phyloP scores from a whole-genome alignment of 2,329 filamentous ascomycete genomes.

The Fusarium caatingaense region DNA sequence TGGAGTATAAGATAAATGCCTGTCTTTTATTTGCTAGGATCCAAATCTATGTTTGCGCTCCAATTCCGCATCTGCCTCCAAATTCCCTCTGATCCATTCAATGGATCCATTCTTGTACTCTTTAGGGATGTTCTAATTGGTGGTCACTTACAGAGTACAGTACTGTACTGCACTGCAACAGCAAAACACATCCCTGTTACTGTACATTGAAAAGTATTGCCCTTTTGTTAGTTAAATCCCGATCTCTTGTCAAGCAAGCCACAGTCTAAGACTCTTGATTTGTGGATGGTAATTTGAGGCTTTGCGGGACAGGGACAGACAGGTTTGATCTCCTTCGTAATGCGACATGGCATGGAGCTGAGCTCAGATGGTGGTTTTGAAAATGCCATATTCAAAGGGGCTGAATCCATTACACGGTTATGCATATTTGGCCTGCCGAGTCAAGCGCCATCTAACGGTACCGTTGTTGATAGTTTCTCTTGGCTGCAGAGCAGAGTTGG shows the following conservation, averaged over 20 bases:
- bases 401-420: not conserved
- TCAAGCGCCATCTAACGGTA: slow-evolving; percentile 7
- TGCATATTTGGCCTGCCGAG: slow-evolving; percentile 11
- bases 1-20: slow-evolving; percentile 4
- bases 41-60: not conserved
- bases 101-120: not conserved
- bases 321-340: not conserved
- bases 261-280: slow-evolving; percentile 14
- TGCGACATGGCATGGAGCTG: not conserved
- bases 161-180: not conserved
- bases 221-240: slow-evolving; percentile 16
- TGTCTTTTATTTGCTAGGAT: slow-evolving; percentile 6
- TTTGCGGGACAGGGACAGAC: not conserved
- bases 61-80: slow-evolving; percentile 17
- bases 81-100: not conserved
- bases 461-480: slow-evolving; percentile 5
- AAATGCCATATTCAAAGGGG: not conserved
- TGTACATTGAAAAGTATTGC: not conserved
- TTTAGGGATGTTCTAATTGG: not conserved
- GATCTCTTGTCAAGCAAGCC: slow-evolving; percentile 20
- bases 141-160: slow-evolving; percentile 2
- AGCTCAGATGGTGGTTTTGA: slow-evolving; percentile 2
- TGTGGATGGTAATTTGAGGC: not conserved
- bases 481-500: not conserved
- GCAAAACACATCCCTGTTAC: not conserved